Base-by-base conservation (phyloP, 441 rosid genomes). In the Adansonia gregorii region DNA sequence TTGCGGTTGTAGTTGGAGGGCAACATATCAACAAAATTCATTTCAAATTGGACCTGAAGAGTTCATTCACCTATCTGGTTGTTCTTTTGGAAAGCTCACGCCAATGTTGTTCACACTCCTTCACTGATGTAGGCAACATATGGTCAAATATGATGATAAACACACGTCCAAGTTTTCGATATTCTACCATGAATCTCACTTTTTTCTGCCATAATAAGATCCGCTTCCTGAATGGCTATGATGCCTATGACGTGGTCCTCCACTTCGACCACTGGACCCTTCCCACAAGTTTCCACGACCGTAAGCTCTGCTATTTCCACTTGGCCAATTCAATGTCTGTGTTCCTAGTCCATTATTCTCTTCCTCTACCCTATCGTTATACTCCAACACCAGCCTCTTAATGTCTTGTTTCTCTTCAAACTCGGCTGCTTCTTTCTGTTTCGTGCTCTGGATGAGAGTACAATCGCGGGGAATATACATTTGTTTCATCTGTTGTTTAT, bases 371-470 rank as follows among this genome's bases (percentile, higher is more conserved):
- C 98, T 87, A 72, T 97, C 99, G 76, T 94, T 94, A 82, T 93
- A 97, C 87, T 97, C 99, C 67, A 97, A 85, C 24, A 97, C 98
- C 67, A 91, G 88, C 87, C 99, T 93, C 89, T 97, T 97, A 73
- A 97, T 97, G 78, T 97, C 98, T 82, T 93, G 98, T 84, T 97
- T 97, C 89, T 97, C 99, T 89, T 94, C 99, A 41, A 93, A 80
- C 77, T 97, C 99, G 0, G 98, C 98, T 48, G 97, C 99, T 86
- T 92, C 99, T 84, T 93, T 93, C 95, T 93, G 99, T 85, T 93
- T 94, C 15, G 98, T 97, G 91, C 99, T 90, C 85, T 91, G 97
- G 75, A 94, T 88, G 39, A 94, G 93, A 6, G 92, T 80, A 84
- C 92, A 90, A 86, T 94, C 99, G 71, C 90, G 84, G 6, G 99